These are phyloP conservation scores for Onygenales sp. DNA, from an alignment of 2,329 filamentous ascomycete species.

Conservation along the genomic window DNA sequence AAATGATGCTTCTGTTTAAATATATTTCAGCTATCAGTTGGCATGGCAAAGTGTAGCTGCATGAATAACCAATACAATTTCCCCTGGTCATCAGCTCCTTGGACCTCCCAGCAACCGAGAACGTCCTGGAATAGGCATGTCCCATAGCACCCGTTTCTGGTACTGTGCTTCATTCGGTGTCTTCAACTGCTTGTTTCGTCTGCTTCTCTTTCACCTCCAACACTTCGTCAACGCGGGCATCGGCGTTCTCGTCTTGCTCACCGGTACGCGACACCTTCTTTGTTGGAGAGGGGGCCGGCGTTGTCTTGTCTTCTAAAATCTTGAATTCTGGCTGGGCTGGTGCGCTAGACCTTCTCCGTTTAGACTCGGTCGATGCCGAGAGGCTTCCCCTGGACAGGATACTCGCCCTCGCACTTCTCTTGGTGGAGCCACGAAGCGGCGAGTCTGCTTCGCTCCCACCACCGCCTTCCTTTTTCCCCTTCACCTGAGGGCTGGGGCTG, in stretches of 20 bases:
- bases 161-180: not conserved
- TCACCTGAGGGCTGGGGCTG: slow-evolving; percentile 24
- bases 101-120: not conserved
- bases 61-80: not conserved
- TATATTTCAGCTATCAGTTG: not conserved
- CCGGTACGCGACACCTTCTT: slow-evolving; percentile 14
- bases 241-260: slow-evolving; percentile 9
- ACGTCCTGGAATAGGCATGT: not conserved
- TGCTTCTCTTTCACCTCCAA: slow-evolving; percentile 11
- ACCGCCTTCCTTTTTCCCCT: slow-evolving; percentile 23
- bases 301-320: slow-evolving; percentile 2
- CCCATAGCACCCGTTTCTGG: not conserved
- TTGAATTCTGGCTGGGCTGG: not conserved
- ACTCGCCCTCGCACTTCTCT: not conserved
- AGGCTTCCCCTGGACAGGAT: not conserved
- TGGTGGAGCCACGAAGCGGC: not conserved
- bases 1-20: not conserved
- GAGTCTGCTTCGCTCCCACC: slow-evolving; percentile 1
- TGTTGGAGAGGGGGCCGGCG: slow-evolving; percentile 7
- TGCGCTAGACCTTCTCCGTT: slow-evolving; percentile 16
- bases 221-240: slow-evolving; percentile 12
- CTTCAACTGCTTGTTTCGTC: not conserved
- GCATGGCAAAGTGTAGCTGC: not conserved
- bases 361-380: slow-evolving; percentile 15
- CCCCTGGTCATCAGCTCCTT: not conserved